Conservation (phyloP, 305 asterid genomes). For the Salvia sclarea region DNA sequence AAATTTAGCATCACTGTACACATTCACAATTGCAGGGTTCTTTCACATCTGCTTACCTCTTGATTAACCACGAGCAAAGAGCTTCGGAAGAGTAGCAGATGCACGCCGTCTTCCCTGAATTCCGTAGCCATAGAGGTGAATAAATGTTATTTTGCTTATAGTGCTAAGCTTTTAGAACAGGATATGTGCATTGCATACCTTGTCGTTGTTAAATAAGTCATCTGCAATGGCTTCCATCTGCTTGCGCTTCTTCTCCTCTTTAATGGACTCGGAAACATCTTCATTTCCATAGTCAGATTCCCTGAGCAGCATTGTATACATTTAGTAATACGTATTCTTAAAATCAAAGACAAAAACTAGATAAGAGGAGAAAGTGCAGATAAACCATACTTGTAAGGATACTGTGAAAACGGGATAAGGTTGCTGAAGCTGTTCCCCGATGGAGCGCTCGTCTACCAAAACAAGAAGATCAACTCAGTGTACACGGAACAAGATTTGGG, state of each 20-base stretch:
- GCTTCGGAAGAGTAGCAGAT: slow-evolving; percentile 54
- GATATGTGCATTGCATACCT: slow-evolving; percentile 43
- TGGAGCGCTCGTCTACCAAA: slow-evolving; percentile 50
- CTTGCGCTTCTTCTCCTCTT: slow-evolving; percentile 81
- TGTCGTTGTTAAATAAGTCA: slow-evolving; percentile 74
- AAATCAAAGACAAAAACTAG: slow-evolving; percentile 9
- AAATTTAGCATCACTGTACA: background rate
- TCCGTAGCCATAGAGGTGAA: slow-evolving; percentile 23
- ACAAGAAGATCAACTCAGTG: slow-evolving; percentile 21
- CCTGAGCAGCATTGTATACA: slow-evolving; percentile 36
- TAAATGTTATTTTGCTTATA: no score
- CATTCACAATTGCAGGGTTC: slow-evolving; percentile 9
- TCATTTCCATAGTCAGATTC: slow-evolving; percentile 71
- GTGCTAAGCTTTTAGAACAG: slow-evolving; percentile 18
- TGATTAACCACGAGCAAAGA: slow-evolving; percentile 51
- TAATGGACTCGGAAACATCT: slow-evolving; percentile 61
- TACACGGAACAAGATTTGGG: background rate
- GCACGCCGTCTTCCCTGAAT: slow-evolving; percentile 56
- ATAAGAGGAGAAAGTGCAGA: slow-evolving; percentile 18
- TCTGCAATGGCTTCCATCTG: slow-evolving; percentile 94
- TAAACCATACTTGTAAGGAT: slow-evolving; percentile 70
- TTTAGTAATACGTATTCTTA: background rate
- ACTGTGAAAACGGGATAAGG: slow-evolving; percentile 73
- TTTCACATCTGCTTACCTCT: slow-evolving; percentile 36
- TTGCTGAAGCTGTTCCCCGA: slow-evolving; percentile 84